Percentiles rank a stretch among this genome's conserved stretches.
Conservation (phyloP, 352 stramenopile species). For the Peronospora belbahrii region DNA sequence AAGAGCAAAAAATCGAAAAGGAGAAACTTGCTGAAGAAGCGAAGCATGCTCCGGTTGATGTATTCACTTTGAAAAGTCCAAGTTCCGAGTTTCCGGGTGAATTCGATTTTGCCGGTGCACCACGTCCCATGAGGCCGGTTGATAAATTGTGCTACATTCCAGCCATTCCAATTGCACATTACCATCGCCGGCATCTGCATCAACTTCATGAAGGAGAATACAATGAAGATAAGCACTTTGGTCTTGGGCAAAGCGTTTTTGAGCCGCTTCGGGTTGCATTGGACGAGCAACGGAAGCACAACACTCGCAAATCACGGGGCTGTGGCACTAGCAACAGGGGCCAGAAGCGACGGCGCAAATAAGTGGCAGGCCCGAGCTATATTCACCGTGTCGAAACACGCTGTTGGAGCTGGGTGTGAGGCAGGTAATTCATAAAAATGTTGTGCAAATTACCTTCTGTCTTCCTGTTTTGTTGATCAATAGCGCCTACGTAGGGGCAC, state of each 20-base stretch:
- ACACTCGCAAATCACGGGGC: conserved; percentile 24
- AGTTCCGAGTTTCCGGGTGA: conserved; percentile 15
- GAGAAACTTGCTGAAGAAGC: conserved; percentile 18
- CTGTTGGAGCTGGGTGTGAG: background rate
- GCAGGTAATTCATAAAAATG: conserved; percentile 12
- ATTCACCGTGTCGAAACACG: background rate
- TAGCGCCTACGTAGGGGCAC: background rate
- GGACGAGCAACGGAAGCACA: conserved; percentile 33
- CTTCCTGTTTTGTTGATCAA: conserved; percentile 4
- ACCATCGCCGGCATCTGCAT: conserved; percentile 43
- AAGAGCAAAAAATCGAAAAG: conserved; percentile 28
- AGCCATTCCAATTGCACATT: conserved; percentile 53
- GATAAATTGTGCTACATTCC: conserved; percentile 35
- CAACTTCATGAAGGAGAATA: conserved; percentile 32
- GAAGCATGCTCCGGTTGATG: conserved; percentile 25
- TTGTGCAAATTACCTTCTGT: conserved; percentile 2
- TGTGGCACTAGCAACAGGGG: conserved; percentile 24
- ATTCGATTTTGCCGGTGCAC: background rate
- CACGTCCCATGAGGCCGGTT: conserved; percentile 9
- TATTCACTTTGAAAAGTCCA: conserved; percentile 29
- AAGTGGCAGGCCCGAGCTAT: conserved; percentile 1
- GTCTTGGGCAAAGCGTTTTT: conserved; percentile 62
- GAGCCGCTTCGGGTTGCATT: conserved; percentile 48
- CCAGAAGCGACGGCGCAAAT: conserved; percentile 46
- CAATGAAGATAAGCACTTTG: conserved; percentile 64